Evolutionary conservation across 805 yeast species (phyloP).

Genomic region (Candida sanyiensis): DNA sequence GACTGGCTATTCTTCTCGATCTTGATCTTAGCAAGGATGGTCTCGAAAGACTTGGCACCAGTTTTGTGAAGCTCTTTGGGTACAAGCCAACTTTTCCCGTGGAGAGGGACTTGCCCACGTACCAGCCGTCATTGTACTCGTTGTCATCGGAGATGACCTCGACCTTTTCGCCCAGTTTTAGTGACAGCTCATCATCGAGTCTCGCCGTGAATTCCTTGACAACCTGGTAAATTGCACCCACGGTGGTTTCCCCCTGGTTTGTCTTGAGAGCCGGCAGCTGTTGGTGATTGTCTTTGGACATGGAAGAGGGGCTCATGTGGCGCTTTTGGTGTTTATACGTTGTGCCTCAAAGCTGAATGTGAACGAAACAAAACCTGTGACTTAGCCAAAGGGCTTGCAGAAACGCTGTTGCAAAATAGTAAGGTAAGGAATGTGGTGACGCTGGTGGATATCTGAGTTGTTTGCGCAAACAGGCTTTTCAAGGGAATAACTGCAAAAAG

Average conservation of each 20-base stretch:
- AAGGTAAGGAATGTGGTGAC: background rate
- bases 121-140: constrained; percentile 97
- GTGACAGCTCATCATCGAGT: constrained; percentile 80
- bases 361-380: background rate
- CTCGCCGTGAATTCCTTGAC: constrained; percentile 85
- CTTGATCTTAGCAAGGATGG: constrained; percentile 52
- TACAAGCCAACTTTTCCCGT: constrained; percentile 80
- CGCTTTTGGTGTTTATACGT: background rate
- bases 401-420: too few species aligned
- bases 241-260: constrained; percentile 17
- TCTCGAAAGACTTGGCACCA: constrained; percentile 31
- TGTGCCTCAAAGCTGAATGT: background rate
- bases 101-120: constrained; percentile 72
- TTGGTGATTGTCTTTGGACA: constrained; percentile 1
- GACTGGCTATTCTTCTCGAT: constrained; percentile 44
- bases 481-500: too few species aligned
- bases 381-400: too few species aligned
- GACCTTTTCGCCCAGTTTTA: constrained; percentile 76
- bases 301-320: background rate
- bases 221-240: constrained; percentile 43
- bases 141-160: constrained; percentile 90
- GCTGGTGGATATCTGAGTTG: too few species aligned
- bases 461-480: too few species aligned
- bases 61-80: constrained; percentile 82
- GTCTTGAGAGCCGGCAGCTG: constrained; percentile 8